Conservation (phyloP, 208 protist genomes). For the Trypanosoma conorhini region DNA sequence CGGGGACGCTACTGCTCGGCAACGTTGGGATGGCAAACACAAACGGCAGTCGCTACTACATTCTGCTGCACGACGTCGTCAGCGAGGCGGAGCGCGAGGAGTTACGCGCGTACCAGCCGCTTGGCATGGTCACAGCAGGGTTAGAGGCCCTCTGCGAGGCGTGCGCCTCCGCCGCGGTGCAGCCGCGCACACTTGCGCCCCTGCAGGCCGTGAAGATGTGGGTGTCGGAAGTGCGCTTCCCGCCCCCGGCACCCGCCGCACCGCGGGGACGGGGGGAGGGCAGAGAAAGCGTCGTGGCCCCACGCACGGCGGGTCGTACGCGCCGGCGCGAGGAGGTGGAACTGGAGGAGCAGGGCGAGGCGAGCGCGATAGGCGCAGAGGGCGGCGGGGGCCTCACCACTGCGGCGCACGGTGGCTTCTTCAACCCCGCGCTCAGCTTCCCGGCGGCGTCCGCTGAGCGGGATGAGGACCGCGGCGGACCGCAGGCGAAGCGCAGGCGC, state of each 20-base stretch:
- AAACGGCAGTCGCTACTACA: conserved; percentile 78
- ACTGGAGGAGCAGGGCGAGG: conserved; percentile 20
- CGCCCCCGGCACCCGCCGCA: conserved; percentile 9
- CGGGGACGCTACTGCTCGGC: conserved; percentile 62
- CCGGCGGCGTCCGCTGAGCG: conserved; percentile 16
- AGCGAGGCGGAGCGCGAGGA: conserved; percentile 31
- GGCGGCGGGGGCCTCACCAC: background rate
- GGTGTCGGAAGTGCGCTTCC: conserved; percentile 40
- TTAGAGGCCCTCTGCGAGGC: conserved; percentile 48
- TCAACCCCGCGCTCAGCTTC: conserved; percentile 44
- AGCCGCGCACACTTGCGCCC: conserved; percentile 65
- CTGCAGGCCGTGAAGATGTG: conserved; percentile 47
- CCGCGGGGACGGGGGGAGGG: background rate
- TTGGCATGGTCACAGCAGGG: conserved; percentile 60
- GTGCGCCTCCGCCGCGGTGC: conserved; percentile 36
- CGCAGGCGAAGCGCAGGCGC: conserved; percentile 37
- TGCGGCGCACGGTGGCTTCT: conserved; percentile 34
- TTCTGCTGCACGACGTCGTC: conserved; percentile 50
- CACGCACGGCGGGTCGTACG: conserved; percentile 48
- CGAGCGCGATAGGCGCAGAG: background rate
- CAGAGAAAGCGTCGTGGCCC: background rate
- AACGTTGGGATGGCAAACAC: conserved; percentile 71
- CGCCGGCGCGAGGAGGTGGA: conserved; percentile 65
- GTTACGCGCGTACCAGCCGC: conserved; percentile 44
- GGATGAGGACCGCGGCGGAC: background rate